Base-by-base conservation (phyloP, 169 alveolate genomes). In the Plasmodium yoelii region DNA sequence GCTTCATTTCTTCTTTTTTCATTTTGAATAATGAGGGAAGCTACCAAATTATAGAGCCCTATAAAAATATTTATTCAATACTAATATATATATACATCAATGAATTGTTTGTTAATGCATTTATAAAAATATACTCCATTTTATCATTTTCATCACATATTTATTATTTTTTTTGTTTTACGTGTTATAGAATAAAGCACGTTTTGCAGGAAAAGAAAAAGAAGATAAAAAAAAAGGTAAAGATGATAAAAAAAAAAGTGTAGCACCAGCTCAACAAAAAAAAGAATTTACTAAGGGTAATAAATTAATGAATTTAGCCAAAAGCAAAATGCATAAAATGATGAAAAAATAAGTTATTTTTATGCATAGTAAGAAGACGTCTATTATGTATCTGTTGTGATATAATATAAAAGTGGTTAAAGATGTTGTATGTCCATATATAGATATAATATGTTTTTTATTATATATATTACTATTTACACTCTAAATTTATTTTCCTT, bases 281-380 rank as follows among this genome's bases (percentile, higher is more conserved):
- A 73, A 73, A 39, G 87, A 73, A 34, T 57, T 73, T 49, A 10
- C 84, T 12, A 56, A 53, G 46, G n/a, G 34, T 28, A n/a, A 55
- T 34, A 73, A 73, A 56, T 13, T 24, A 42, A 1, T 73, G 5
- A 73, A 73, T 47, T 56, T 73, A 70, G 87, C 87, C 12, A 73
- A 73, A 49, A 73, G 61, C 26, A 73, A 73, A 73, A 73, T 73
- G 87, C 87, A 73, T 63, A 73, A 73, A 73, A 73, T 73, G 87
- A 73, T 73, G 87, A 73, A 73, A 44, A 73, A 73, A 73, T 73
- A 63, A 73, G 51, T 42, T 73, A n/a, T 1, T 28, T 55, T 34
- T 56, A 9, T 5, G 42, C 42, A 34, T 34, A 34, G 4, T 5
- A 34, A 34, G 42, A 34, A 34, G 5, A 0, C 7, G 42, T 34